Base-by-base conservation (phyloP, 1,139 yeast species). In the Candida sojae region DNA sequence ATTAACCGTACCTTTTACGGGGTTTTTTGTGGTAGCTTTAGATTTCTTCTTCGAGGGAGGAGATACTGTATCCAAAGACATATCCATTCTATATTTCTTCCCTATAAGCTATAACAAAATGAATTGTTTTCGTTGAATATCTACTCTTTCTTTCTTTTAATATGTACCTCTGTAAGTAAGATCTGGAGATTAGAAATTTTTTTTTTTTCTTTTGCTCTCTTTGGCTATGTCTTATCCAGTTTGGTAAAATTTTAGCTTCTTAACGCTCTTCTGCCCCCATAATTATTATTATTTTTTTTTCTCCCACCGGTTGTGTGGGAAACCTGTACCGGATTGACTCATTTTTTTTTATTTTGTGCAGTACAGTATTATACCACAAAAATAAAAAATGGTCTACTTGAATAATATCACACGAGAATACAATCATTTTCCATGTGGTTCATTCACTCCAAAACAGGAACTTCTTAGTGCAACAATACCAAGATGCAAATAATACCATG, bases 331-430 rank as follows among this genome's bases (percentile, higher is more conserved):
- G 43, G 36, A 9, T 17, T 40, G 43, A 40, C 43, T 40, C 43
- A 40, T 40, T 21, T n/a, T 21, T 37, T 21, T 23, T 21, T 8
- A 1, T 36, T 35, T 21, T 21, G 9, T 9, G 4, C 11, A 33
- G 36, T 11, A 33, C 3, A 17, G 3, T 17, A 17, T 17, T 17
- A 17, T 17, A 17, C 21, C 21, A 17, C 21, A 17, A 17, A 17
- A 17, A 3, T 17, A 17, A 17, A 17, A 17, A 17, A 17, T 31
- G 2, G 34, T 31, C 12, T 31, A 12, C 2, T 31, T 10, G 13
- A 13, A 31, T 13, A n/a, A 5, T 31, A 67, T 55, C 60, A 63
- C 39, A 58, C 62, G 28, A 59, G 48, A 17, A 17, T 17, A 17
- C 21, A 17, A 17, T 17, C 21, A 17, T 2, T 17, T 17, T 17